phyloP scores from a whole-genome alignment of 176 grass and related monocot genomes.

The Carex kokanica region DNA sequence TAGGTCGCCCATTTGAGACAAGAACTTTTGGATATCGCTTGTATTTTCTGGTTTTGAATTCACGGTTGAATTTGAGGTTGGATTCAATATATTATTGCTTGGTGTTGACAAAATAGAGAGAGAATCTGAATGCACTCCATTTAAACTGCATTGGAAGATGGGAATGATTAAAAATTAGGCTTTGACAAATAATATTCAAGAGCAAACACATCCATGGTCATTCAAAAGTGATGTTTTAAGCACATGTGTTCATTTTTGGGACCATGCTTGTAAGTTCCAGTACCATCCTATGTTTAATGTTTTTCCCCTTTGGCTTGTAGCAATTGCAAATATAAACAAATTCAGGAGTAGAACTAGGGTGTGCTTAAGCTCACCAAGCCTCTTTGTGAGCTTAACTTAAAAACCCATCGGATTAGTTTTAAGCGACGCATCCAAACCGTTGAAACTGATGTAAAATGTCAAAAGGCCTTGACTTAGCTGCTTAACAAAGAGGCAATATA shows the following conservation, averaged over 20 bases:
- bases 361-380: too few relatives aligned
- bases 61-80: conserved; percentile 29
- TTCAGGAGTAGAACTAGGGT: neutral
- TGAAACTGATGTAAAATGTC: neutral
- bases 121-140: conserved; percentile 33
- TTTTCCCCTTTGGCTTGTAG: neutral
- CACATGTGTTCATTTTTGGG: neutral
- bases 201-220: neutral
- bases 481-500: neutral
- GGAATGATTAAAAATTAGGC: conserved; percentile 8
- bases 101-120: conserved; percentile 33
- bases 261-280: neutral
- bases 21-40: conserved; percentile 41
- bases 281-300: neutral
- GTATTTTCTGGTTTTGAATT: conserved; percentile 29
- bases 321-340: neutral
- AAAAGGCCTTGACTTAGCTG: neutral
- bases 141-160: conserved; percentile 36
- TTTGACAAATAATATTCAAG: neutral
- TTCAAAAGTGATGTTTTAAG: neutral
- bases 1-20: conserved; percentile 68
- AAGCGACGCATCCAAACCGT: too few relatives aligned
- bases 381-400: too few relatives aligned
- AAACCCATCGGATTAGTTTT: too few relatives aligned
- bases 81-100: conserved; percentile 21